These are phyloP conservation scores for Russula olivacea DNA, from an alignment of 768 basidiomycete genomes.

Conservation along the genomic window DNA sequence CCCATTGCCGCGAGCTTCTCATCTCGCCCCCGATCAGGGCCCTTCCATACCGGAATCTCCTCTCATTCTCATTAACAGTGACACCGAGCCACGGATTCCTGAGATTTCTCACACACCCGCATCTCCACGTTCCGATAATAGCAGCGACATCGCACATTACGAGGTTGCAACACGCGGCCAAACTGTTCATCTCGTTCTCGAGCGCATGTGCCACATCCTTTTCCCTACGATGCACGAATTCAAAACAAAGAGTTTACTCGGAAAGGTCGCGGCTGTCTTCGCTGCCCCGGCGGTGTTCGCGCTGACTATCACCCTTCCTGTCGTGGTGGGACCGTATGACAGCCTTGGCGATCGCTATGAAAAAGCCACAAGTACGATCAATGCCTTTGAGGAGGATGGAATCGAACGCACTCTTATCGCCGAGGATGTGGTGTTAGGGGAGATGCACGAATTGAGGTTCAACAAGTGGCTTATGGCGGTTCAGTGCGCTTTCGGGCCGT, in stretches of 20 bases:
- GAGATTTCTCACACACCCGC: slow-evolving; percentile 53
- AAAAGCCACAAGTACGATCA: slow-evolving; percentile 38
- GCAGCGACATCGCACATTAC: slow-evolving; percentile 44
- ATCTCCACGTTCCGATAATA: slow-evolving; percentile 41
- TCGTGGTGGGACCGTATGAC: slow-evolving; percentile 64
- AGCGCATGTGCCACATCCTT: slow-evolving; percentile 51
- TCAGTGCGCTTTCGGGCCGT: slow-evolving; percentile 78
- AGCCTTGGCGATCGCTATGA: slow-evolving; percentile 33
- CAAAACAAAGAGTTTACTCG: slow-evolving; percentile 58
- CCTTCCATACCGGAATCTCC: slow-evolving; percentile 6
- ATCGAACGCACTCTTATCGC: slow-evolving; percentile 63
- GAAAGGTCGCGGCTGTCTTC: slow-evolving; percentile 67
- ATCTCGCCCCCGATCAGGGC: slow-evolving; percentile 18
- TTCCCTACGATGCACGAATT: slow-evolving; percentile 85
- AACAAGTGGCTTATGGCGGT: slow-evolving; percentile 81
- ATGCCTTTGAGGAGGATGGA: slow-evolving; percentile 70
- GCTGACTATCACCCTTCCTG: slow-evolving; percentile 85
- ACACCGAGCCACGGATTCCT: slow-evolving; percentile 32
- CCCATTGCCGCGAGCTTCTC: slow-evolving; percentile 32
- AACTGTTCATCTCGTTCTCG: slow-evolving; percentile 33
- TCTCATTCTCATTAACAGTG: slow-evolving; percentile 23
- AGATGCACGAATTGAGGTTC: slow-evolving; percentile 56
- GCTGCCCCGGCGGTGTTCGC: slow-evolving; percentile 83
- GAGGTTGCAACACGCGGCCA: slow-evolving; percentile 40
- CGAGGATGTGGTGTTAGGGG: slow-evolving; percentile 67